phyloP scores from a whole-genome alignment of 2,329 filamentous ascomycete species.

The Teratosphaeria pseudoeucalypti region DNA sequence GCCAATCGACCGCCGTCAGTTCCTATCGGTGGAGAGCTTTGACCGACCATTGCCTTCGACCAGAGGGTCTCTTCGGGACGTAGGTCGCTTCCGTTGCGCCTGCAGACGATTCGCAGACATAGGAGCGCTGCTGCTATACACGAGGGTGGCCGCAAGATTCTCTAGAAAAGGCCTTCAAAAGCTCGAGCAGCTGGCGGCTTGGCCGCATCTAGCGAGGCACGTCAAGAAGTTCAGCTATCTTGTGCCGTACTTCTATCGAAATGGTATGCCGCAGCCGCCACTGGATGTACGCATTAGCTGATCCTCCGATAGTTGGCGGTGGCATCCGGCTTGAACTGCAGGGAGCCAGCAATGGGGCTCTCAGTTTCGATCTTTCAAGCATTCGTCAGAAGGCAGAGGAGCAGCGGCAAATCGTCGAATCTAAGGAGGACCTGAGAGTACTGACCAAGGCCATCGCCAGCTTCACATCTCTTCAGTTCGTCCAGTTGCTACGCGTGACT shows the following conservation, averaged over 20 bases:
- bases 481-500: constrained; percentile 53
- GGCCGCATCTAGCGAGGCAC: constrained; percentile 40
- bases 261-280: constrained; percentile 29
- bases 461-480: constrained; percentile 52
- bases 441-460: constrained; percentile 46
- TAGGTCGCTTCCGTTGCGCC: constrained; percentile 38
- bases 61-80: constrained; percentile 33
- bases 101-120: constrained; percentile 42
- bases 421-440: constrained; percentile 41
- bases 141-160: constrained; percentile 42
- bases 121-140: constrained; percentile 42
- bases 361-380: constrained; percentile 16
- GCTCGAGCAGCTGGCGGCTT: constrained; percentile 39
- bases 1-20: constrained; percentile 39
- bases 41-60: constrained; percentile 33
- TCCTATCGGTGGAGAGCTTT: constrained; percentile 44
- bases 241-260: constrained; percentile 48
- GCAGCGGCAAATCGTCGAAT: constrained; percentile 41
- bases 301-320: constrained; percentile 3
- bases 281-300: constrained; percentile 4
- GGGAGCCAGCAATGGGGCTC: constrained; percentile 1
- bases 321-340: not conserved
- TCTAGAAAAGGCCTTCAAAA: constrained; percentile 39
- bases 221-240: constrained; percentile 53
- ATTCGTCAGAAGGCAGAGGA: constrained; percentile 39